Evolutionary conservation across 2,329 filamentous ascomycete genomes (phyloP), one percentile per base, ranked within the genome.

Genomic region (Scopulariopsis brevicaulis): DNA sequence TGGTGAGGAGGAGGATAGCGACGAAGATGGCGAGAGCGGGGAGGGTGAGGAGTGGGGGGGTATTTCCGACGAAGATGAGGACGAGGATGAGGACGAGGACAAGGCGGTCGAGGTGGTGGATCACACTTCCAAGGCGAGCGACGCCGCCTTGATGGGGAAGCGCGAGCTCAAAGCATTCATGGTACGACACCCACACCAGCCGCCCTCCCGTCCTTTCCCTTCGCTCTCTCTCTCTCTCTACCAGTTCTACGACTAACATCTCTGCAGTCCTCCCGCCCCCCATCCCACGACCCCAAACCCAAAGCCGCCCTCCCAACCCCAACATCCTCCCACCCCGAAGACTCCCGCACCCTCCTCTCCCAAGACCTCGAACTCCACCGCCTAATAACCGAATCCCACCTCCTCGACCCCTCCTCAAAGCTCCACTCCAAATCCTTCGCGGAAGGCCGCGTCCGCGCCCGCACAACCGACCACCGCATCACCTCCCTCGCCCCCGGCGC

Each of bases 311-410:
- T 28, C 62, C 67, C 18, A 63, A 68, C 59, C 59, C 65, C 63
- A 59, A 70, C 65, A 58, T 65, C 46, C 64, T 40, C 71, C 69
- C 62, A 72, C 56, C 70, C 78, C 60, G 82, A 87, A 66, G 81
- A 86, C 66, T 79, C 80, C 56, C 78, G 78, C 62, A 80, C 80
- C 12, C 87, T 96, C 61, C 79, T 97, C 20, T 91, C 92, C 69
- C 92, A 96, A 70, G 94, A 97, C 70, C 84, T 96, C 57, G 92
- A 90, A 46, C 84, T 99, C 15, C 93, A 96, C 70, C 86, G 91
- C 53, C 84, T 99, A 48, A 83, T 99, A 59, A 81, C 86, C 64
- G 94, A 99, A 77, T 96, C 92, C 0, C 91, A 96, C 72, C 85
- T 97, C 60, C 84, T 97, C 59, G 62, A 66, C 14, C 66, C 70